phyloP scores from a whole-genome alignment of 192 early-diverging fungal genomes.

The Gigaspora rosea region DNA sequence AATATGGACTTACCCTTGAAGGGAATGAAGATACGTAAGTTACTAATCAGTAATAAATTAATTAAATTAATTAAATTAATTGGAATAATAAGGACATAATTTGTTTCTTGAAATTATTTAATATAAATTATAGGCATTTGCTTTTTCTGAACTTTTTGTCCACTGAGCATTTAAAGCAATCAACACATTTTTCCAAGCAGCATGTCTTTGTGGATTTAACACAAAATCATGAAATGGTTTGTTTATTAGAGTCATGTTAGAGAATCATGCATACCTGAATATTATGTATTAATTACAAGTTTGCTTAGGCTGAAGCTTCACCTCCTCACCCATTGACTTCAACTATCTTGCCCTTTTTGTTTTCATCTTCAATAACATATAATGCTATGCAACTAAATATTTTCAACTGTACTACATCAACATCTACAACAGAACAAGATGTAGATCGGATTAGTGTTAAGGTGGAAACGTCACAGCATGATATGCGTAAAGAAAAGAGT shows the following conservation, averaged over 20 bases:
- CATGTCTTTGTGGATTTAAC: constrained; percentile 3
- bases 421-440: constrained; percentile 12
- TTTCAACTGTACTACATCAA: constrained; percentile 35
- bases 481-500: neutral
- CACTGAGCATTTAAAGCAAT: constrained; percentile 41
- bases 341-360: constrained; percentile 36
- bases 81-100: no score
- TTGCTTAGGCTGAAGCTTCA: neutral
- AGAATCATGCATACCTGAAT: no score
- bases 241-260: neutral
- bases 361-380: constrained; percentile 16
- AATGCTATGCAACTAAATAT: constrained; percentile 28
- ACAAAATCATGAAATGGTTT: constrained; percentile 3
- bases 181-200: neutral
- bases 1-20: neutral
- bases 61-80: no score
- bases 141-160: constrained; percentile 45
- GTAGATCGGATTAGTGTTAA: neutral
- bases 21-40: neutral
- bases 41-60: no score
- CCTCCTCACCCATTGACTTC: constrained; percentile 21
- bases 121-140: no score
- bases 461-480: neutral
- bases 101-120: no score
- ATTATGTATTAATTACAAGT: no score